phyloP scores from a whole-genome alignment of 164 flowering plant genomes.

The Aristolochia fimbriata region DNA sequence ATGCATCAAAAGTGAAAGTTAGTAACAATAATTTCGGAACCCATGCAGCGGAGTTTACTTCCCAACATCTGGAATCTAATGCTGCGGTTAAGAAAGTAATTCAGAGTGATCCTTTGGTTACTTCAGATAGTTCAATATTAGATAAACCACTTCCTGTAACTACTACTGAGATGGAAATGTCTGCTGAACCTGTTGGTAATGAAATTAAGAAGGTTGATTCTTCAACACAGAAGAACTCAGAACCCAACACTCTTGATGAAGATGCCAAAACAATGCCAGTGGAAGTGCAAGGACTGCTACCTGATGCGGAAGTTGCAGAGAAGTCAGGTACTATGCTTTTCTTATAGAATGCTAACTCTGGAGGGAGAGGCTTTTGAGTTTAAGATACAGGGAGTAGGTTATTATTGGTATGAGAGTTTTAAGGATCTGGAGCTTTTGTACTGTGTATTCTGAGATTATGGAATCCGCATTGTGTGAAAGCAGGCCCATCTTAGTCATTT shows the following conservation, averaged over 20 bases:
- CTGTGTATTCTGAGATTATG: no score
- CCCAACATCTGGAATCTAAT: background rate
- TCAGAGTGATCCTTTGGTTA: background rate
- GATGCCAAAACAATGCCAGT: slow-evolving; percentile 3
- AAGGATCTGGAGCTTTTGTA: no score
- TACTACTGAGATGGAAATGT: slow-evolving; percentile 1
- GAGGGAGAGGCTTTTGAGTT: no score
- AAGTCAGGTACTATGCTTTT: slow-evolving; percentile 18
- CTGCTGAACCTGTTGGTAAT: slow-evolving; percentile 8
- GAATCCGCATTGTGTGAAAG: no score
- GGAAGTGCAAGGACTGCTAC: slow-evolving; percentile 2
- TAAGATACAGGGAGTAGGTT: no score
- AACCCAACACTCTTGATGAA: slow-evolving; percentile 7
- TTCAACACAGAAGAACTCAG: slow-evolving; percentile 9
- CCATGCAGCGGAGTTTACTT: slow-evolving; percentile 2
- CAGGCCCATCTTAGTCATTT: no score
- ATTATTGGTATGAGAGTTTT: no score
- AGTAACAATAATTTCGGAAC: slow-evolving; percentile 8
- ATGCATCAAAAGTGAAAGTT: slow-evolving; percentile 10
- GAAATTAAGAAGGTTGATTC: slow-evolving; percentile 15
- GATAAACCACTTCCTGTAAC: no score
- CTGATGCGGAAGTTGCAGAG: slow-evolving; percentile 8
- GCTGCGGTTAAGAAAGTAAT: background rate
- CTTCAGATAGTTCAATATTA: no score
- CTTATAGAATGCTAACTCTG: no score